phyloP scores from a whole-genome alignment of 371 early-diverging fungal species.

The Circinella minor region DNA sequence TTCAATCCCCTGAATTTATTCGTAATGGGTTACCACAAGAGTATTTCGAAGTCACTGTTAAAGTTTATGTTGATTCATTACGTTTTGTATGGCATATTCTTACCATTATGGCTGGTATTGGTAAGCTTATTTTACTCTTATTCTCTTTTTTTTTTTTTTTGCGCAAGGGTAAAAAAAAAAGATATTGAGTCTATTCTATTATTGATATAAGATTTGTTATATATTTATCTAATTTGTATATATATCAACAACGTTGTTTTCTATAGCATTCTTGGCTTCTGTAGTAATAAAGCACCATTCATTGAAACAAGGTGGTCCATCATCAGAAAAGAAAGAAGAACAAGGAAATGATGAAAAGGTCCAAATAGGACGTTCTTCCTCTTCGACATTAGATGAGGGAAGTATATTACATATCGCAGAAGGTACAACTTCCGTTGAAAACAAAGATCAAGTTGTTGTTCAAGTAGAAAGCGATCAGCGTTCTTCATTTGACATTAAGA shows the following conservation, averaged over 20 bases:
- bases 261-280: conserved; percentile 14
- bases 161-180: no score
- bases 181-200: neutral
- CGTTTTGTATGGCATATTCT: conserved; percentile 46
- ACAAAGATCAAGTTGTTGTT: conserved; percentile 2
- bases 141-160: no score
- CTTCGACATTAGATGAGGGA: no score
- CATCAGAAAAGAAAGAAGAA: neutral
- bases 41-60: conserved; percentile 25
- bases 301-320: neutral
- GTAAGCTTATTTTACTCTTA: conserved; percentile 16
- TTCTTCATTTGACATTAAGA: no score
- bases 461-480: neutral
- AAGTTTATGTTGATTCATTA: conserved; percentile 33
- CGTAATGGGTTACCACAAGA: conserved; percentile 41
- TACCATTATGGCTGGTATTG: conserved; percentile 38
- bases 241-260: no score
- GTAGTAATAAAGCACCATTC: conserved; percentile 17
- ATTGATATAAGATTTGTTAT: neutral
- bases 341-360: neutral
- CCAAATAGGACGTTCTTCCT: no score
- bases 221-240: neutral
- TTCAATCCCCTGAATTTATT: conserved; percentile 39
- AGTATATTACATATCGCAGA: neutral
- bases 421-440: neutral